phyloP scores from a whole-genome alignment of 228 moss, liverwort and hornwort genomes.

The Sphagnum magellanicum region DNA sequence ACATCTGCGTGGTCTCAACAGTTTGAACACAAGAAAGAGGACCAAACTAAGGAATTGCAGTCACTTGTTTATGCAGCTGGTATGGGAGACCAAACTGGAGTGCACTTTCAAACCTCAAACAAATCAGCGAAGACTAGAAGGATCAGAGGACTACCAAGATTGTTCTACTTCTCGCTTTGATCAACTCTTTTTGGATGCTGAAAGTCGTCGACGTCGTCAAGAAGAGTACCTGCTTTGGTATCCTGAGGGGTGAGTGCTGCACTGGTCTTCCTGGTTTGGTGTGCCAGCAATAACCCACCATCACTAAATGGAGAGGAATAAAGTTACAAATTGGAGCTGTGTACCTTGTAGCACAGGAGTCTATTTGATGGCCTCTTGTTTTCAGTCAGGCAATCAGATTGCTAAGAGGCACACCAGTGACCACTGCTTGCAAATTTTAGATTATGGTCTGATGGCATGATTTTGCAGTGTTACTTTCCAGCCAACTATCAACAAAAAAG shows the following conservation, averaged over 20 bases:
- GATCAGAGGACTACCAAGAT: slow-evolving; percentile 16
- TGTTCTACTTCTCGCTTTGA: slow-evolving; percentile 67
- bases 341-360: background rate
- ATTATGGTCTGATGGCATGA: background rate
- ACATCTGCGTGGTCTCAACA: too few species aligned
- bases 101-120: slow-evolving; percentile 96
- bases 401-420: background rate
- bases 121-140: slow-evolving; percentile 32
- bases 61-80: slow-evolving; percentile 14
- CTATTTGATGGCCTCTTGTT: background rate
- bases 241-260: slow-evolving; percentile 60
- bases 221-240: slow-evolving; percentile 74
- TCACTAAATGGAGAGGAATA: too few species aligned
- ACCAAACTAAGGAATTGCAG: background rate
- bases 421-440: background rate
- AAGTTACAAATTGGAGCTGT: too few species aligned
- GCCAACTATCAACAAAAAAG: slow-evolving; percentile 64
- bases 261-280: background rate
- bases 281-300: too few species aligned
- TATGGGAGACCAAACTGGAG: slow-evolving; percentile 87
- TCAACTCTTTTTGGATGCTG: slow-evolving; percentile 70
- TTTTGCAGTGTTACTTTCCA: slow-evolving; percentile 76
- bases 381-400: slow-evolving; percentile 1
- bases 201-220: slow-evolving; percentile 67
- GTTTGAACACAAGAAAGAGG: too few species aligned